Percentiles rank a stretch among this genome's conserved stretches.
Conservation (phyloP, 768 basidiomycete genomes). For the Sistotremastrum niveocremeum region DNA sequence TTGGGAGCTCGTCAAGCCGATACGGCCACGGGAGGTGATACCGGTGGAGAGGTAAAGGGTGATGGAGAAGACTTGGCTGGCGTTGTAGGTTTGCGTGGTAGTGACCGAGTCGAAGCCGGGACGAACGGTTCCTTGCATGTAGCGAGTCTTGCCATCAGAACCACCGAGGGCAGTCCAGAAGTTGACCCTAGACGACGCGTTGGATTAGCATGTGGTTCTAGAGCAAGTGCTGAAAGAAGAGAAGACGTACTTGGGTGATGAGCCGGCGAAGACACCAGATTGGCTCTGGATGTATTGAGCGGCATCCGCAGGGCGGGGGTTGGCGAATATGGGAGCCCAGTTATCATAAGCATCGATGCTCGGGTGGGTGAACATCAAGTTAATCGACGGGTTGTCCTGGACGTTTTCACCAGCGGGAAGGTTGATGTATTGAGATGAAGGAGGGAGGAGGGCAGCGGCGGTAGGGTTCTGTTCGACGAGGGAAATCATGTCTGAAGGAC, state of each 20-base stretch:
- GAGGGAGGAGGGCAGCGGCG: constrained; percentile 34
- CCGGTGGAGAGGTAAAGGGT: constrained; percentile 50
- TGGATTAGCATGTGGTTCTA: too few species aligned
- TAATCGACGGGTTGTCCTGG: constrained; percentile 52
- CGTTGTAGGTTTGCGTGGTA: constrained; percentile 38
- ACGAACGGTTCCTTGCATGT: constrained; percentile 52
- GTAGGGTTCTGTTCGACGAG: constrained; percentile 32
- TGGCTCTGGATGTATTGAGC: constrained; percentile 37
- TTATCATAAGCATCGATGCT: constrained; percentile 52
- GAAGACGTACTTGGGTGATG: constrained; percentile 34
- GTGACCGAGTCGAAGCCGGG: constrained; percentile 42
- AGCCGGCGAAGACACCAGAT: constrained; percentile 42
- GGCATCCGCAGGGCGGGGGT: constrained; percentile 41
- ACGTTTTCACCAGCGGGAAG: constrained; percentile 46
- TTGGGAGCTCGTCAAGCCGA: constrained; percentile 38
- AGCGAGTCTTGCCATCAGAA: constrained; percentile 34
- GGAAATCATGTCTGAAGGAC: constrained; percentile 43
- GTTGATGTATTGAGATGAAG: constrained; percentile 37
- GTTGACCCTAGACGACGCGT: constrained; percentile 17
- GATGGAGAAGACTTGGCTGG: constrained; percentile 45
- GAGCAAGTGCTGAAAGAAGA: neutral
- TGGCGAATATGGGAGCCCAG: constrained; percentile 44
- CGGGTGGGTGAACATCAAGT: constrained; percentile 52
- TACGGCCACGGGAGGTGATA: constrained; percentile 46
- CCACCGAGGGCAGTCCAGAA: constrained; percentile 46